A percentile compares a stretch with the other conserved stretches of the same genome.
These are phyloP conservation scores for Plasmodium falciparum DNA, from an alignment of 169 alveolate genomes.

Conservation along the genomic window DNA sequence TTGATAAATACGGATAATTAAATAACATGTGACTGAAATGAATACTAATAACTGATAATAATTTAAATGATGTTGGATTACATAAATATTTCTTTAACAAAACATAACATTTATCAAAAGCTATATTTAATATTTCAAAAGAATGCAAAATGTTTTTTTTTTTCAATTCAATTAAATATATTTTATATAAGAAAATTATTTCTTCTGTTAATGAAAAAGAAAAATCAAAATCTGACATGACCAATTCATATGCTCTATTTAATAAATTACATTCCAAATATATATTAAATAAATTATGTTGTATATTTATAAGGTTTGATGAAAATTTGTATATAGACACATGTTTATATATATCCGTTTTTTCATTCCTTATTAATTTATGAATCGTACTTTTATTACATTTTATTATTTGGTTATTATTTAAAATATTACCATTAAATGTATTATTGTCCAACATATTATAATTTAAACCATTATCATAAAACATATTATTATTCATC, in stretches of 20 bases:
- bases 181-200: constrained; percentile 61
- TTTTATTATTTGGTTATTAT: background rate
- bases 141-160: constrained; percentile 45
- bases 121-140: constrained; percentile 34
- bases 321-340: constrained; percentile 63
- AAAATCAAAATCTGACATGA: constrained; percentile 47
- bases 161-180: constrained; percentile 60
- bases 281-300: constrained; percentile 64
- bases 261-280: constrained; percentile 49
- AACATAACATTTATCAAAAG: constrained; percentile 57
- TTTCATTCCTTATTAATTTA: constrained; percentile 45
- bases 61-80: constrained; percentile 64
- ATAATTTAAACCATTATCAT: background rate
- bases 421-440: background rate
- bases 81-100: constrained; percentile 60
- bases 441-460: background rate
- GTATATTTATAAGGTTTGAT: constrained; percentile 19
- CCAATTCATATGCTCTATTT: constrained; percentile 52
- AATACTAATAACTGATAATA: constrained; percentile 42
- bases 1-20: constrained; percentile 42
- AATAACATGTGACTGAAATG: constrained; percentile 46
- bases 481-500: background rate
- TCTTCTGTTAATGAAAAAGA: constrained; percentile 67
- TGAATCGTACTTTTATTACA: constrained; percentile 19
- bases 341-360: constrained; percentile 37